Base-by-base conservation (phyloP, 768 basidiomycete genomes). In the Favolaschia claudopus region DNA sequence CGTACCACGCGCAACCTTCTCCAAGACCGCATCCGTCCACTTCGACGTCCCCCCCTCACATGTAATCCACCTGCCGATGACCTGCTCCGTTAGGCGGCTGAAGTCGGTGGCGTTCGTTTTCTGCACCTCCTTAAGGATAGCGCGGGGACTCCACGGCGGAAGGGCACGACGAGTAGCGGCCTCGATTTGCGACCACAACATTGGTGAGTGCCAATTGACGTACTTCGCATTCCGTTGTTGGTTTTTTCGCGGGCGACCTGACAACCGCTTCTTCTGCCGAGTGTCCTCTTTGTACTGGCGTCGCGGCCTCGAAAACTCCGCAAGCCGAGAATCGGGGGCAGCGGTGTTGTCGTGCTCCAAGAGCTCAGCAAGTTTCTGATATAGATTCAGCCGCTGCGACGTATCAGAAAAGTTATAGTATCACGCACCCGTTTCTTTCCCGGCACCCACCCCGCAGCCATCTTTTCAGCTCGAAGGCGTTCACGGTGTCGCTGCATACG, bases 31-130 rank as follows among this genome's bases (percentile, higher is more conserved):
- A n/a, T 43, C 40, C 15, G 25, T 43, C 52, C 52, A 54, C 25
- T 34, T 25, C 7, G 5, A 6, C 27, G 8, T 20, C 12, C 39
- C 39, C 10, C 47, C 55, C 4, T 14, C 39, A 12, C 37, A 19
- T 13, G 54, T 37, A 36, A 64, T 60, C 63, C 63, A 64, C 7
- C 24, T 15, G 2, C 59, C 59, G 22, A 64, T 24, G 22, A 60
- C 59, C 22, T 61, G 59, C 22, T 36, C 4, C n/a, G 47, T 61
- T 7, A 64, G 31, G 2, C 13, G 24, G 1, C 2, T 4, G 20
- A 64, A 65, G n/a, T n/a, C n/a, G n/a, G n/a, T n/a, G n/a, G n/a
- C n/a, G n/a, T n/a, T n/a, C 25, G 37, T 37, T n/a, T 54, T 28
- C 6, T 60, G 55, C 12, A 32, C 31, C 7, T 10, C 25, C 42